These are phyloP conservation scores for Firmiana major DNA, from an alignment of 345 rosid species.

Conservation along the genomic window DNA sequence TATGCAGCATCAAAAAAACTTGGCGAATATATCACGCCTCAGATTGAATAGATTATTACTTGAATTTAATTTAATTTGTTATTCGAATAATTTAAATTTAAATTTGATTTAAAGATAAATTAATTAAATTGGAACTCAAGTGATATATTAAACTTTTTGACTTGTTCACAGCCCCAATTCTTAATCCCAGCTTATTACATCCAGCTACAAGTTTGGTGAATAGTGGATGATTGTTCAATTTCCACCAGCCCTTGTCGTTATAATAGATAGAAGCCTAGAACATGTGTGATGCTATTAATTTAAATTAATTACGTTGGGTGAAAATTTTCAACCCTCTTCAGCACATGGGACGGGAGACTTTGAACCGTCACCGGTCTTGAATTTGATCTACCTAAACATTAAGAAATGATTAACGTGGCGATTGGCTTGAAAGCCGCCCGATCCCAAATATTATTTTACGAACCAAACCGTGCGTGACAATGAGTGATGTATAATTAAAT, in stretches of 20 bases:
- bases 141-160: too few relatives aligned
- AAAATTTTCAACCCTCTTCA: background rate
- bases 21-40: background rate
- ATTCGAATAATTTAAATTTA: background rate
- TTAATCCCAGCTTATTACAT: background rate
- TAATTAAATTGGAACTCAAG: too few relatives aligned
- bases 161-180: background rate
- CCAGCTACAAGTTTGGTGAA: background rate
- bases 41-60: background rate
- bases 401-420: background rate
- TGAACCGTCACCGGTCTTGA: background rate
- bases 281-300: too few relatives aligned
- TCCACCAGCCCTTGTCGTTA: too few relatives aligned
- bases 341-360: constrained; percentile 11
- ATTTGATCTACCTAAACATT: background rate
- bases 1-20: background rate
- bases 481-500: background rate
- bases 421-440: background rate
- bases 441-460: background rate
- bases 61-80: too few relatives aligned
- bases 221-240: background rate
- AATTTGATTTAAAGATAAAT: too few relatives aligned
- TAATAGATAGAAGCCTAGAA: too few relatives aligned
- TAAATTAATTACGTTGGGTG: too few relatives aligned
- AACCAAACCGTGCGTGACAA: background rate